Base-by-base conservation (phyloP, 2,329 filamentous ascomycete genomes). In the Xylariaceae sp. region DNA sequence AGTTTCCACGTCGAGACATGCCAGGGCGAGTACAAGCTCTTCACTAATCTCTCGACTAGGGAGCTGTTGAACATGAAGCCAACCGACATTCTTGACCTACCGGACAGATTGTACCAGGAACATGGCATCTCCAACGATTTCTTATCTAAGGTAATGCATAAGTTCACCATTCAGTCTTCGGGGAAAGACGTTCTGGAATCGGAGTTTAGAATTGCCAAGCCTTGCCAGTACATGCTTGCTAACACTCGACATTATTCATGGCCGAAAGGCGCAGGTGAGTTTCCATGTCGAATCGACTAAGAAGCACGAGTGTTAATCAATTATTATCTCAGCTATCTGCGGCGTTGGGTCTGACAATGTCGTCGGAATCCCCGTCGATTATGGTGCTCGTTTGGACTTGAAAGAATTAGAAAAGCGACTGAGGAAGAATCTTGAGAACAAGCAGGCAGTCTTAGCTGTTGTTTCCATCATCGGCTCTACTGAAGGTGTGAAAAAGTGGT, bases 401-500 rank as follows among this genome's bases (percentile, higher is more conserved):
- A 48, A 57, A 0, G 54, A 69, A 43, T 62, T 80, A 0, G 65
- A 74, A 43, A 47, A 59, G 0, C 59, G 66, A 9, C 69, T 79
- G 1, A 53, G 71, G 26, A 20, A 69, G 3, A 68, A 67, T 41
- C 61, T 77, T 1, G 21, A 68, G 7, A 57, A 63, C 1, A 52
- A 73, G 41, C 65, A 63, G 3, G 55, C 76, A 0, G 74, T 81
- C 1, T 77, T 74, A 32, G 73, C 73, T 0, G 77, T 80, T 0
- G 76, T 80, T 0, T 77, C 71, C 0, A 74, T 80, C 10, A 75
- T 80, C 2, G 79, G 78, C 0, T 75, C 78, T 0, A 81, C 78
- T 0, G 79, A 81, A 62, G 74, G 66, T 68, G 52, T 19, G 55
- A 18, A 7, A 26, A 9, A 26, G 9, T 29, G 14, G 44, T 12